Base-by-base conservation (phyloP, 1,284 basidiomycete genomes). In the Tilletia indica region DNA sequence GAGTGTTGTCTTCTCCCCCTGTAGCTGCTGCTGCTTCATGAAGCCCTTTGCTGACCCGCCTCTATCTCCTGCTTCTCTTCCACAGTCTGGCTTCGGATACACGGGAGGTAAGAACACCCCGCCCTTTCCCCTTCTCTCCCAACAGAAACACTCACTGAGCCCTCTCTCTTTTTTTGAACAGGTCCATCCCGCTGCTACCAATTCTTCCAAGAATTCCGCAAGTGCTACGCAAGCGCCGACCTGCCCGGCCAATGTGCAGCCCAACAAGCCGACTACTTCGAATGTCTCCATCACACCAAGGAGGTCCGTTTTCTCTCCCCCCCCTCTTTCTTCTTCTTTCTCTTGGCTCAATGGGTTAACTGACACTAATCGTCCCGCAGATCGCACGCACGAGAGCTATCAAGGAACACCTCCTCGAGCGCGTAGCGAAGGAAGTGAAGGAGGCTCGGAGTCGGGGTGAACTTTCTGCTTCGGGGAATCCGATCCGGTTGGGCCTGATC, bases 201-300 rank as follows among this genome's bases (percentile, higher is more conserved):
- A 5, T 93, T 92, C 86, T 97, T 94, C 94, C 93, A 95, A 79
- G 85, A 86, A 71, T 86, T 86, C 79, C 83, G 85, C 67, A 86
- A 97, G 91, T 97, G 94, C 87, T 97, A 97, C 84, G 91, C 91
- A 9, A 87, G 89, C 72, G 89, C 94, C 67, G 93, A 95, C 77
- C 87, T 87, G 64, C 93, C 93, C 0, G 85, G 86, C 63, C 87
- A 93, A 80, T 97, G 94, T 85, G 85, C 88, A 19, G 85, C 87
- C 19, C 90, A 90, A 77, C 90, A 89, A 74, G 92, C 92, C 76
- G 94, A 97, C 85, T 97, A 97, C 86, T 85, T 97, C 72, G 94
- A 97, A 85, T 97, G 95, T 85, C 86, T 97, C 73, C 94, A 97
- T 85, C 90, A 92, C 83, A 91, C 89, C 58, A 93, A 96, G 85